Percentiles rank a stretch among this genome's conserved stretches.
These are phyloP conservation scores for Phaeosphaeria sp. DNA, from an alignment of 2,329 filamentous ascomycete species.

Conservation along the genomic window DNA sequence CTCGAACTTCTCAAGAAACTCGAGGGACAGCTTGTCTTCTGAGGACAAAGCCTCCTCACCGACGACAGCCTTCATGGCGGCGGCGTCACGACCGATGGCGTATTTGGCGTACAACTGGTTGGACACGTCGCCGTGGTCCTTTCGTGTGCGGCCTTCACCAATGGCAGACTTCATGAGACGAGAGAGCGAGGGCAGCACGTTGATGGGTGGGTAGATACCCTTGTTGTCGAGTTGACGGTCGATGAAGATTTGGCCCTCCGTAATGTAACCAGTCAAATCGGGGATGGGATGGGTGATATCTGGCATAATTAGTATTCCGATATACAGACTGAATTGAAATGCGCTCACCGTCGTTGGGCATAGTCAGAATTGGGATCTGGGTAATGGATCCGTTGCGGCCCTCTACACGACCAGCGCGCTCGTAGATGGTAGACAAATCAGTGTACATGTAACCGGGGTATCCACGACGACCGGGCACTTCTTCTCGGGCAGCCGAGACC, in stretches of 20 bases:
- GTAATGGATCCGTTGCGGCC: conserved; percentile 98
- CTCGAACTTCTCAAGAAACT: conserved; percentile 99
- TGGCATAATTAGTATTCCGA: conserved; percentile 38
- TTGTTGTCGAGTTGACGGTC: conserved; percentile 94
- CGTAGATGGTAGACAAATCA: conserved; percentile 99
- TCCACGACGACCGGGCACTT: conserved; percentile 98
- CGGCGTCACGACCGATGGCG: conserved; percentile 96
- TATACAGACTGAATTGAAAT: background rate
- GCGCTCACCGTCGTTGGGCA: conserved; percentile 88
- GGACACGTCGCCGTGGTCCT: conserved; percentile 97
- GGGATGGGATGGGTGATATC: conserved; percentile 99
- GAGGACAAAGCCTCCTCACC: conserved; percentile 95
- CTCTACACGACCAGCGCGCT: conserved; percentile 95
- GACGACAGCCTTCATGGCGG: conserved; percentile 98
- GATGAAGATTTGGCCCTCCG: conserved; percentile 97
- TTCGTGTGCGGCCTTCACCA: conserved; percentile 93
- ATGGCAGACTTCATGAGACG: conserved; percentile 99
- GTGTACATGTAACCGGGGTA: conserved; percentile 99
- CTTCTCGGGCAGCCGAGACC: conserved; percentile 95
- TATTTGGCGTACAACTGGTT: conserved; percentile 99
- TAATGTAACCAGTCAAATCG: conserved; percentile 98
- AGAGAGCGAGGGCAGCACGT: conserved; percentile 95
- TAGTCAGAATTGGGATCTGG: conserved; percentile 97
- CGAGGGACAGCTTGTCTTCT: conserved; percentile 96
- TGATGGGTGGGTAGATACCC: conserved; percentile 98